These are phyloP conservation scores for Aaosphaeria arxii DNA, from an alignment of 2,329 filamentous ascomycete genomes.

Conservation along the genomic window DNA sequence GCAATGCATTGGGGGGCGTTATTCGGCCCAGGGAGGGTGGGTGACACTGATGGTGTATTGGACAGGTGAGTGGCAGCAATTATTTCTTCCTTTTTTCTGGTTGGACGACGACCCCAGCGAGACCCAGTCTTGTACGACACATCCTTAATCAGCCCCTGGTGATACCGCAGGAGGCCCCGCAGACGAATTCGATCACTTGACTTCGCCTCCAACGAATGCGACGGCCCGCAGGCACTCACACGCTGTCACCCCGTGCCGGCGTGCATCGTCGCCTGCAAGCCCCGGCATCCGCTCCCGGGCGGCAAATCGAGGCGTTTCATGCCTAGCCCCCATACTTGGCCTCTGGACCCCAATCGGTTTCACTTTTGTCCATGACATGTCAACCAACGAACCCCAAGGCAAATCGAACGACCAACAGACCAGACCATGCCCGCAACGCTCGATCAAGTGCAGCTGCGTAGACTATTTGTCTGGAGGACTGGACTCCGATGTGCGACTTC, in stretches of 20 bases:
- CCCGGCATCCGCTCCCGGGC: constrained; percentile 34
- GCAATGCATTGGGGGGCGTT: constrained; percentile 73
- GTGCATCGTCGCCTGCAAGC: constrained; percentile 31
- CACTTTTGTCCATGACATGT: no score
- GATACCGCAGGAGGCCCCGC: constrained; percentile 42
- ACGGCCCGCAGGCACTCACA: constrained; percentile 35
- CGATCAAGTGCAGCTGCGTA: constrained; percentile 1
- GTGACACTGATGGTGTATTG: constrained; percentile 70
- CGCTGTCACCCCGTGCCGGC: constrained; percentile 27
- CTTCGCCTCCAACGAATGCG: constrained; percentile 43
- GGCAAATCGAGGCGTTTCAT: constrained; percentile 34
- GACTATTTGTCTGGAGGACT: no score
- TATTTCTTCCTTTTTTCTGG: constrained; percentile 26
- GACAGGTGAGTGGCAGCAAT: constrained; percentile 74
- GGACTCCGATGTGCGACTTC: no score
- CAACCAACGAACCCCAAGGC: no score
- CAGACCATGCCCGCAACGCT: constrained; percentile 9
- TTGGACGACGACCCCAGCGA: constrained; percentile 23
- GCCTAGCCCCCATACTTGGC: constrained; percentile 25
- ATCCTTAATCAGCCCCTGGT: constrained; percentile 1
- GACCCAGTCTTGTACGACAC: constrained; percentile 22
- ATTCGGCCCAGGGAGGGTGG: constrained; percentile 71
- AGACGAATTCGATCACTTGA: constrained; percentile 62
- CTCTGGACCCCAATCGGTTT: background rate
- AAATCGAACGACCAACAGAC: background rate